Conservation (phyloP, 106 monocot species). For the Chionographis japonica region DNA sequence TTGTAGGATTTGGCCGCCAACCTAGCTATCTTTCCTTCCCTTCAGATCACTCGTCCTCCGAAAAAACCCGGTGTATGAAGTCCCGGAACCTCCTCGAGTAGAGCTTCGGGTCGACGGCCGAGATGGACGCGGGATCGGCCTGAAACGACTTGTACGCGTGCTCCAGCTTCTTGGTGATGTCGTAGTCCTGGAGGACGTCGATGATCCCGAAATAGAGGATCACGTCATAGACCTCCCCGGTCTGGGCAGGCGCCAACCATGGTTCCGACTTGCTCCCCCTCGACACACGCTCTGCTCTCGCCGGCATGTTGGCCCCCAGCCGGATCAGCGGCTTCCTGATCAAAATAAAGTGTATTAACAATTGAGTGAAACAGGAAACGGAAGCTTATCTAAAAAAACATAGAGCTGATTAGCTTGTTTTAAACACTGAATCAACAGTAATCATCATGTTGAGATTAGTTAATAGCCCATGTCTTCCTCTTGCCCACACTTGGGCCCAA, state of each 20-base stretch:
- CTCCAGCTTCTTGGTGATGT: slow-evolving; percentile 48
- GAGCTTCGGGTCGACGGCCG: slow-evolving; percentile 61
- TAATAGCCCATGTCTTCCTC: slow-evolving; percentile 6
- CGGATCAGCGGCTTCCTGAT: slow-evolving; percentile 59
- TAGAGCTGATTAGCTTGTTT: neutral
- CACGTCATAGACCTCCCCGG: slow-evolving; percentile 47
- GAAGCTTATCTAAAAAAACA: neutral
- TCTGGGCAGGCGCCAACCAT: slow-evolving; percentile 9
- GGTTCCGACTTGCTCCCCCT: slow-evolving; percentile 42
- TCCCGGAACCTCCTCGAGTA: slow-evolving; percentile 61
- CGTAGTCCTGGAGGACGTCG: slow-evolving; percentile 60
- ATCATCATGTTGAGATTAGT: neutral
- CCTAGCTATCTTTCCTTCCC: neutral
- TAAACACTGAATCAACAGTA: neutral
- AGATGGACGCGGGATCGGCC: slow-evolving; percentile 57
- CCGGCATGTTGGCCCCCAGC: slow-evolving; percentile 73
- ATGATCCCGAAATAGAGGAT: slow-evolving; percentile 57
- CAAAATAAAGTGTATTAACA: neutral
- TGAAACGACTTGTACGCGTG: slow-evolving; percentile 65
- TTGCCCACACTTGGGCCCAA: slow-evolving; percentile 17
- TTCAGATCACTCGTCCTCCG: slow-evolving; percentile 24
- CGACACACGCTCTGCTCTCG: slow-evolving; percentile 48
- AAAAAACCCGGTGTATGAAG: slow-evolving; percentile 50
- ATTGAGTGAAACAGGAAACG: neutral
- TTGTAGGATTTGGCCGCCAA: neutral